Evolutionary conservation across 129 eudicot genomes (phyloP).

Genomic region (Lactuca sativa): DNA sequence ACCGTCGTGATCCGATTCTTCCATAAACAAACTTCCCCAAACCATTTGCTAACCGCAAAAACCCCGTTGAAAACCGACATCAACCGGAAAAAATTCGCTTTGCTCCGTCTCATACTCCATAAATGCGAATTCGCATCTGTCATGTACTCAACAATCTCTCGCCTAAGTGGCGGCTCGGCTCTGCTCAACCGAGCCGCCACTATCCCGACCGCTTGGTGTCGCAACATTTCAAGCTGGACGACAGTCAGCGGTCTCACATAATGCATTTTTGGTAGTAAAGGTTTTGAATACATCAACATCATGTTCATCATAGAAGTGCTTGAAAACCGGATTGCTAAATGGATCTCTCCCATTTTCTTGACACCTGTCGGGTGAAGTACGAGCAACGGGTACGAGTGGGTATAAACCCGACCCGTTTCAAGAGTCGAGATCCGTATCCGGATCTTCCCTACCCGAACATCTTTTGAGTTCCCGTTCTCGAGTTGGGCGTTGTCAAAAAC

Average conservation of each 20-base stretch:
- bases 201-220: slow-evolving; percentile 74
- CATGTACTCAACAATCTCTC: slow-evolving; percentile 84
- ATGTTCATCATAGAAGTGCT: slow-evolving; percentile 65
- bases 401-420: slow-evolving; percentile 85
- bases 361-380: slow-evolving; percentile 85
- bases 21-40: slow-evolving; percentile 72
- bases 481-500: slow-evolving; percentile 74
- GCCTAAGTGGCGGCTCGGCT: slow-evolving; percentile 83
- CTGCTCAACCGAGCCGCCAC: slow-evolving; percentile 76
- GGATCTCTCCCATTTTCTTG: slow-evolving; percentile 93
- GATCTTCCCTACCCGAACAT: slow-evolving; percentile 68
- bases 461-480: slow-evolving; percentile 44
- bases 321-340: slow-evolving; percentile 78
- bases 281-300: slow-evolving; percentile 68
- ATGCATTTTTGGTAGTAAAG: slow-evolving; percentile 88
- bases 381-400: slow-evolving; percentile 79
- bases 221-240: slow-evolving; percentile 62
- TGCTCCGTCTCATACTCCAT: slow-evolving; percentile 97
- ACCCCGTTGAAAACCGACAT: slow-evolving; percentile 63
- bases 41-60: slow-evolving; percentile 64
- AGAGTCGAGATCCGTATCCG: slow-evolving; percentile 88
- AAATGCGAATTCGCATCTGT: slow-evolving; percentile 81
- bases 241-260: slow-evolving; percentile 65
- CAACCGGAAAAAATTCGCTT: slow-evolving; percentile 74
- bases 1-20: slow-evolving; percentile 64